Evolutionary conservation across 129 eudicot genomes (phyloP), one percentile per base, ranked within the genome.

Genomic region (Gnaphalium uliginosum): DNA sequence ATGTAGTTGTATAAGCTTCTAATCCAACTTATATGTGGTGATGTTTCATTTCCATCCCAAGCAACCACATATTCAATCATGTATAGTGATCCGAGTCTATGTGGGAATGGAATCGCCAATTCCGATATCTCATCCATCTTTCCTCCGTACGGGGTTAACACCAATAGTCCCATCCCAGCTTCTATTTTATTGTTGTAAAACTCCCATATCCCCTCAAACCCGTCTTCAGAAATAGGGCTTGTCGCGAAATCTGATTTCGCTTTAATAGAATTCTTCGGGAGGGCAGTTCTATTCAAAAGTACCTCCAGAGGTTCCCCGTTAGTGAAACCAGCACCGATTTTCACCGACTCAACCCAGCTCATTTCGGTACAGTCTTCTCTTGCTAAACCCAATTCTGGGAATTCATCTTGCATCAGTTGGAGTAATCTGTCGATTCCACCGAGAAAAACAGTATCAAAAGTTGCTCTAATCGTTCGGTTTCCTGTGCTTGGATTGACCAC

Each of bases 301-400:
- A 77, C 76, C 63, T 89, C 87, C 3, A 56, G 18, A 11, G 74
- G 69, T 24, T 53, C 79, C 3, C 72, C 77, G 5, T 66, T 68
- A 46, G 17, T 81, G 77, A 71, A 65, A 35, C 79, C 53, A 1
- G 74, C 65, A 71, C 77, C 74, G 1, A 74, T 46, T 48, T 63
- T 78, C 30, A 82, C 72, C 2, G 96, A 68, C 66, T 85, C 54
- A 17, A 87, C 76, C 96, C 89, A 89, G 79, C 87, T 89, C 91
- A 84, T 77, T 69, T 86, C 91, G 1, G 70, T 62, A 51, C 87
- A 86, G 15, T 86, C 89, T 66, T 80, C 77, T 64, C 48, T 71
- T 22, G 2, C 24, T 79, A 86, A 39, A 22, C 85, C 88, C 27
- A 86, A 23, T 35, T 89, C 91, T 0, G 91, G 84, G 37, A 89